A percentile compares a stretch with the other conserved stretches of the same genome.
phyloP scores from a whole-genome alignment of 805 yeast species.

The Starmerella vitae region DNA sequence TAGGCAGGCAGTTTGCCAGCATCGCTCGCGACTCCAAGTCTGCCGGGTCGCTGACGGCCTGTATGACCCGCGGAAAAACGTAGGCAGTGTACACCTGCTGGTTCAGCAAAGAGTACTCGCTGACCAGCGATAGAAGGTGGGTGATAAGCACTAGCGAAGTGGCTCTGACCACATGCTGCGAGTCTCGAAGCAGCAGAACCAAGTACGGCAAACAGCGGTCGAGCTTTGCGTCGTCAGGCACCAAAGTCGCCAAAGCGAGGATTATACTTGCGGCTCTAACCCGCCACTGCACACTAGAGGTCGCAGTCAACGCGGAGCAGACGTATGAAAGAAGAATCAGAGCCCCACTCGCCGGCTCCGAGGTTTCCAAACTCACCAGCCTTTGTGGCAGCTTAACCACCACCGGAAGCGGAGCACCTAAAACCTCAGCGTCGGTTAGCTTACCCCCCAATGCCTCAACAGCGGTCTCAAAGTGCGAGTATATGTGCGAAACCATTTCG shows the following conservation, averaged over 20 bases:
- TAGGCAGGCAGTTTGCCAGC: conserved; percentile 62
- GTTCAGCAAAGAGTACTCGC: conserved; percentile 58
- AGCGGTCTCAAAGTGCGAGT: conserved; percentile 13
- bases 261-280: conserved; percentile 64
- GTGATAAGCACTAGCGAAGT: conserved; percentile 53
- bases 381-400: conserved; percentile 9
- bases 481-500: conserved; percentile 43
- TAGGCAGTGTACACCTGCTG: conserved; percentile 70
- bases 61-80: conserved; percentile 51
- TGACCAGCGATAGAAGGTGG: conserved; percentile 51
- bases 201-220: conserved; percentile 78
- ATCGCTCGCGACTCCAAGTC: conserved; percentile 43
- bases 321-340: conserved; percentile 46
- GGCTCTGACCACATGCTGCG: conserved; percentile 49
- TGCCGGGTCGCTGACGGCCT: conserved; percentile 31
- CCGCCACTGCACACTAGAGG: conserved; percentile 46
- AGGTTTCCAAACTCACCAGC: neutral
- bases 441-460: conserved; percentile 4
- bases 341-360: conserved; percentile 30
- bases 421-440: conserved; percentile 4
- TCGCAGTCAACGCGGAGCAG: conserved; percentile 46
- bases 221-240: conserved; percentile 70
- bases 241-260: conserved; percentile 57
- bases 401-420: conserved; percentile 11
- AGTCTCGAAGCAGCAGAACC: conserved; percentile 57